phyloP scores from a whole-genome alignment of 768 basidiomycete species.

The Gloeophyllum trabeum region DNA sequence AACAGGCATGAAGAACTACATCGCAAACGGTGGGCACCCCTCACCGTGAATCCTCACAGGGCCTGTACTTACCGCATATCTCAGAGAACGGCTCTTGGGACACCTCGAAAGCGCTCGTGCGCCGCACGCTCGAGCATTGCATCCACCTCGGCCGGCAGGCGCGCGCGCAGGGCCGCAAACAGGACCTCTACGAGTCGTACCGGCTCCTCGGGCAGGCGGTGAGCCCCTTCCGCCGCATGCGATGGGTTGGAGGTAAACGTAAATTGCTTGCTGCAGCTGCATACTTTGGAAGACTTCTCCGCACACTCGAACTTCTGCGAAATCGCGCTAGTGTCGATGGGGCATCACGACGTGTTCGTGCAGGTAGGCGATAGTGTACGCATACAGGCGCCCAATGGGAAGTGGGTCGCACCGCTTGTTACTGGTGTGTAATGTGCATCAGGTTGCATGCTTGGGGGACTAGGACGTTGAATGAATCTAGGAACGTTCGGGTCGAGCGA shows the following conservation, averaged over 20 bases:
- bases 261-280: slow-evolving; percentile 32
- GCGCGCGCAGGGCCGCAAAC: slow-evolving; percentile 41
- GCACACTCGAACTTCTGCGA: slow-evolving; percentile 92
- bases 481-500: slow-evolving; percentile 74
- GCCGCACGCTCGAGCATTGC: slow-evolving; percentile 65
- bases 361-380: slow-evolving; percentile 80
- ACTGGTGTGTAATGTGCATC: slow-evolving; percentile 50
- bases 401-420: slow-evolving; percentile 69
- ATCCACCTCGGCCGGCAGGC: slow-evolving; percentile 68
- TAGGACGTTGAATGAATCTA: slow-evolving; percentile 13
- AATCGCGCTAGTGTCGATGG: slow-evolving; percentile 63
- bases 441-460: slow-evolving; percentile 15
- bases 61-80: too few species aligned
- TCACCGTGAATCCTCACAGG: not conserved
- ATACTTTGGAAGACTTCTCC: slow-evolving; percentile 79
- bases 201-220: slow-evolving; percentile 67
- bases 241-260: too few species aligned
- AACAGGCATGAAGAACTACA: slow-evolving; percentile 95
- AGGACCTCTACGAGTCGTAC: slow-evolving; percentile 72
- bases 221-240: too few species aligned
- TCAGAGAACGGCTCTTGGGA: slow-evolving; percentile 73
- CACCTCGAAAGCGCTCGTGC: slow-evolving; percentile 70
- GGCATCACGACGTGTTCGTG: slow-evolving; percentile 65
- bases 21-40: slow-evolving; percentile 52
- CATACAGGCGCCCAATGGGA: slow-evolving; percentile 64